Evolutionary conservation across 108 stramenopile genomes (phyloP).

Genomic region (Pinguiococcus pyrenoidosus): DNA sequence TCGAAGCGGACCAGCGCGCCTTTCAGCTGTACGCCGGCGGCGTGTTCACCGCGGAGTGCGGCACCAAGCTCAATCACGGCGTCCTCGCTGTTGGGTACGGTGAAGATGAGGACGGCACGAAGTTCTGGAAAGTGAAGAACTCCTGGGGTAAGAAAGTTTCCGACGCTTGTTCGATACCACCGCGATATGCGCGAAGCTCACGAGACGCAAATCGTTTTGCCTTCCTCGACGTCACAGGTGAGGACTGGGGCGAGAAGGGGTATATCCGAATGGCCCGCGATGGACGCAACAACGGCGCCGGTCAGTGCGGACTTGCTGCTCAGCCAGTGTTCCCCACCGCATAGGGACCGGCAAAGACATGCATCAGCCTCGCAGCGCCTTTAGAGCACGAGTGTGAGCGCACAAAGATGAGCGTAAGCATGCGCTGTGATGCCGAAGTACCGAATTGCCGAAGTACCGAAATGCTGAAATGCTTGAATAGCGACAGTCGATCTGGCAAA

Average conservation of each 20-base stretch:
- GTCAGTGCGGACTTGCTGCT: conserved; percentile 17
- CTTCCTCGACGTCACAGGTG: too few species aligned
- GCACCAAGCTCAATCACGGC: conserved; percentile 76
- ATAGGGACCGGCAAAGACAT: neutral
- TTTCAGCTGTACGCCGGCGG: conserved; percentile 34
- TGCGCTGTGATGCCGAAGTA: too few species aligned
- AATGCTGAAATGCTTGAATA: too few species aligned
- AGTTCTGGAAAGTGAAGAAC: conserved; percentile 68
- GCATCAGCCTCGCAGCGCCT: too few species aligned
- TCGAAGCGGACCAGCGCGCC: conserved; percentile 26
- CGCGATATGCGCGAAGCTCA: too few species aligned
- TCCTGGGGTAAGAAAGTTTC: conserved; percentile 84
- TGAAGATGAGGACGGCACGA: conserved; percentile 47
- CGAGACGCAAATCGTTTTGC: too few species aligned
- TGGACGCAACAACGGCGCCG: conserved; percentile 6
- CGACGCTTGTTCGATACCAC: too few species aligned
- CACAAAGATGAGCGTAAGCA: too few species aligned
- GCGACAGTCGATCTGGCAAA: too few species aligned
- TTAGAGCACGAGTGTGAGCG: too few species aligned
- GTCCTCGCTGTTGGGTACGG: conserved; percentile 91
- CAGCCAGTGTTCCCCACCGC: conserved; percentile 5
- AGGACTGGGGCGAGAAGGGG: conserved; percentile 68
- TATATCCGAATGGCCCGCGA: conserved; percentile 58
- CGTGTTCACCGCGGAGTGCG: conserved; percentile 26
- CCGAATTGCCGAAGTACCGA: too few species aligned